Evolutionary conservation across 495 filamentous ascomycete genomes (phyloP).

Genomic region (Xylaria cubensis): DNA sequence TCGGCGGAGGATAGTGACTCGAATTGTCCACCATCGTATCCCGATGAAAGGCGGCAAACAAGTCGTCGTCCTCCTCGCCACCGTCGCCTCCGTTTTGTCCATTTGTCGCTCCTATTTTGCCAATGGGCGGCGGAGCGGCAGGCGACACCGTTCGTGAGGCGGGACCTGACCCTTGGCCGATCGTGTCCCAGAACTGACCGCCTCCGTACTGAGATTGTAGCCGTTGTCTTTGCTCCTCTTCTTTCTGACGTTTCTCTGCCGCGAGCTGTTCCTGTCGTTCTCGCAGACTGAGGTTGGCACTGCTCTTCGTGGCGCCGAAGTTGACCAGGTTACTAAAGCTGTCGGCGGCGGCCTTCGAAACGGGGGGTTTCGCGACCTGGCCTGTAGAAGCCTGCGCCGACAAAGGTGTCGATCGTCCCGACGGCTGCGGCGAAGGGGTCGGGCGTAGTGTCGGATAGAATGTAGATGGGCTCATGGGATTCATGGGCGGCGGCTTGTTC

Average conservation of each 20-base stretch:
- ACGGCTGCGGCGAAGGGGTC: slow-evolving; percentile 63
- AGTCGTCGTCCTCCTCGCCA: slow-evolving; percentile 59
- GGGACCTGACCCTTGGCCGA: slow-evolving; percentile 47
- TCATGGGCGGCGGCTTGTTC: slow-evolving; percentile 58
- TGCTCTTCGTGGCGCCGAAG: slow-evolving; percentile 69
- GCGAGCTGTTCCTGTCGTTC: slow-evolving; percentile 85
- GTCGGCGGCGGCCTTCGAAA: slow-evolving; percentile 71
- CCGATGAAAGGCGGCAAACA: slow-evolving; percentile 67
- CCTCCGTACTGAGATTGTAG: slow-evolving; percentile 78
- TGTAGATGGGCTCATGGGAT: slow-evolving; percentile 52
- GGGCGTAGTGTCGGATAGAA: slow-evolving; percentile 68
- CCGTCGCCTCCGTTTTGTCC: slow-evolving; percentile 40
- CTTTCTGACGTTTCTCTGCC: slow-evolving; percentile 77
- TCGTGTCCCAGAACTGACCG: slow-evolving; percentile 74
- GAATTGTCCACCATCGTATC: slow-evolving; percentile 66
- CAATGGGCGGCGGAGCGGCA: slow-evolving; percentile 30
- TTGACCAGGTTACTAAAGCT: slow-evolving; percentile 90
- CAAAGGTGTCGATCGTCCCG: slow-evolving; percentile 73
- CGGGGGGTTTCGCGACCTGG: slow-evolving; percentile 58
- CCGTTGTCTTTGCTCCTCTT: slow-evolving; percentile 71
- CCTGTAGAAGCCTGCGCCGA: slow-evolving; percentile 61
- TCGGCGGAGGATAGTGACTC: slow-evolving; percentile 64
- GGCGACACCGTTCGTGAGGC: slow-evolving; percentile 47
- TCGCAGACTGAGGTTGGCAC: slow-evolving; percentile 76
- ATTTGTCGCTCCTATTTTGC: slow-evolving; percentile 36